phyloP scores from a whole-genome alignment of 2,329 filamentous ascomycete species.

The Mollisiaceae sp. region DNA sequence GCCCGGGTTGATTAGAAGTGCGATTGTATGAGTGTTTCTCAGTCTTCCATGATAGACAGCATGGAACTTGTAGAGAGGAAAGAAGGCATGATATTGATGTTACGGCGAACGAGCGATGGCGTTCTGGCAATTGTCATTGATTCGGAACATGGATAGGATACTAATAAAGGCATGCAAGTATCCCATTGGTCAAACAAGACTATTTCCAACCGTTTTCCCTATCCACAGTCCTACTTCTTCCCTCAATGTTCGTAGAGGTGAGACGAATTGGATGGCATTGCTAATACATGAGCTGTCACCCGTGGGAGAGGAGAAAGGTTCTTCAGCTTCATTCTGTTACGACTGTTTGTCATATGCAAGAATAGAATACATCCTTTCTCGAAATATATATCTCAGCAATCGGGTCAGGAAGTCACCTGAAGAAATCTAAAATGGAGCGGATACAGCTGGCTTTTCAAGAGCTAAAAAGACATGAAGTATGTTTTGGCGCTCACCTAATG shows the following conservation, averaged over 20 bases:
- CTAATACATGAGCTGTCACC: too few relatives aligned
- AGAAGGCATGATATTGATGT: neutral
- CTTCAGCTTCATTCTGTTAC: too few relatives aligned
- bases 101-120: neutral
- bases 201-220: neutral
- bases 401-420: too few relatives aligned
- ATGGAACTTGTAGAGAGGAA: neutral
- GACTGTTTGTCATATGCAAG: too few relatives aligned
- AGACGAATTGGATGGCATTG: too few relatives aligned
- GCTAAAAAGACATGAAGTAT: too few relatives aligned
- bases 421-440: neutral
- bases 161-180: neutral
- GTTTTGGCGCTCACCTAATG: too few relatives aligned
- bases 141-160: conserved; percentile 2
- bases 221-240: too few relatives aligned
- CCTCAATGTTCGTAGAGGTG: too few relatives aligned
- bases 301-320: too few relatives aligned
- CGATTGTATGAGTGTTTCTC: neutral
- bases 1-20: conserved; percentile 21
- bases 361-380: too few relatives aligned
- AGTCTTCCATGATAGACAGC: neutral
- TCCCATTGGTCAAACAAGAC: neutral
- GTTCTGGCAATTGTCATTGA: neutral
- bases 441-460: too few relatives aligned
- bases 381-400: neutral